A percentile compares a stretch with the other conserved stretches of the same genome.
phyloP scores from a whole-genome alignment of 2,329 filamentous ascomycete species.

The Pseudogymnoascus sp. region DNA sequence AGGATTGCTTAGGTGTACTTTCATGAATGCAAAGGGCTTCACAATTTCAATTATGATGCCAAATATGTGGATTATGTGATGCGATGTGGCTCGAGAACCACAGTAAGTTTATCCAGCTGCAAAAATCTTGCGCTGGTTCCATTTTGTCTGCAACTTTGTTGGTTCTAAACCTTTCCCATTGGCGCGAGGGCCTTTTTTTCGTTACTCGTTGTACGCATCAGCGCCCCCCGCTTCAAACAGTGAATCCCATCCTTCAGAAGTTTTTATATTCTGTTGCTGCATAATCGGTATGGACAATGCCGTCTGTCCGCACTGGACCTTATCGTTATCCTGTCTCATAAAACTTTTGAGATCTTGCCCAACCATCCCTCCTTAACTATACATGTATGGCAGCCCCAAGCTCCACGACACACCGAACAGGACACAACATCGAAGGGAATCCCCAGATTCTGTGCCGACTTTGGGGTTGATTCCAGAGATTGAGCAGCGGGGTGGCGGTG shows the following conservation, averaged over 20 bases:
- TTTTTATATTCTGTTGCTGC: neutral
- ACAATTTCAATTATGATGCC: constrained; percentile 8
- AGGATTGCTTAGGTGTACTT: constrained; percentile 30
- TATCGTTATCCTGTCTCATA: neutral
- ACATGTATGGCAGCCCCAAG: neutral
- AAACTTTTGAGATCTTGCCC: neutral
- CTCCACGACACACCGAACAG: neutral
- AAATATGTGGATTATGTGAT: constrained; percentile 2
- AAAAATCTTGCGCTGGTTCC: neutral
- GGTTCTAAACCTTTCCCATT: neutral
- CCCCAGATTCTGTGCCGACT: neutral
- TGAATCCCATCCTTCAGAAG: neutral
- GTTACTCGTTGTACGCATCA: neutral
- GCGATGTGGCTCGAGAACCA: neutral
- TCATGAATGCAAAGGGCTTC: constrained; percentile 28
- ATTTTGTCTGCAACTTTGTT: neutral
- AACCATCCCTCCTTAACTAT: neutral
- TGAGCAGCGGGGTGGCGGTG: neutral
- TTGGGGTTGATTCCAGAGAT: neutral
- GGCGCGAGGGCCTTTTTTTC: neutral
- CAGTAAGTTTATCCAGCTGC: neutral
- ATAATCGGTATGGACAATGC: neutral
- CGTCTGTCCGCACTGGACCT: neutral
- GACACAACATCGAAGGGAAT: neutral
- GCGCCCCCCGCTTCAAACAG: neutral